Conservation (phyloP, 2,329 filamentous ascomycete species). For the Plenodomus tracheiphilus region DNA sequence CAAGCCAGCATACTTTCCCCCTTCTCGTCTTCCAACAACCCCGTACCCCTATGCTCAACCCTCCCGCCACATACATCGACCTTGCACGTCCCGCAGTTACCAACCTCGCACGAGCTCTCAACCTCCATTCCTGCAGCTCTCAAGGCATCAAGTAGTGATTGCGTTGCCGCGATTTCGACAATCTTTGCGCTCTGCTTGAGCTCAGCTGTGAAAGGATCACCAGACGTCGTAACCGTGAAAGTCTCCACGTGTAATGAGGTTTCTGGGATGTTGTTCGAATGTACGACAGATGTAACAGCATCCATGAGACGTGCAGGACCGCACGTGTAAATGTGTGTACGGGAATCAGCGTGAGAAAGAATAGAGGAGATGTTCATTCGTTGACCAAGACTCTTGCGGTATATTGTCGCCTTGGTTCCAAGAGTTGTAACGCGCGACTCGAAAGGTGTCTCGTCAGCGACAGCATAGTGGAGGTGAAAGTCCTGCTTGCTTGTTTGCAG, state of each 20-base stretch:
- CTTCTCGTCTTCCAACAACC: conserved; percentile 43
- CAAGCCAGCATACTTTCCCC: conserved; percentile 41
- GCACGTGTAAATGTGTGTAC: conserved; percentile 64
- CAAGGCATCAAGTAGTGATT: conserved; percentile 49
- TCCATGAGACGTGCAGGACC: conserved; percentile 63
- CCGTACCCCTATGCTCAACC: conserved; percentile 47
- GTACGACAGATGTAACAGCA: conserved; percentile 50
- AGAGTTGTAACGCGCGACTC: conserved; percentile 51
- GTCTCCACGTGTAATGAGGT: conserved; percentile 64
- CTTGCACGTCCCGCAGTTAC: conserved; percentile 50
- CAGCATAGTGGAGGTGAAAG: conserved; percentile 62
- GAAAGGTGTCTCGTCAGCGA: conserved; percentile 61
- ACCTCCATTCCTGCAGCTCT: conserved; percentile 50
- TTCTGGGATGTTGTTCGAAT: conserved; percentile 49
- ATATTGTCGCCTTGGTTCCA: conserved; percentile 52
- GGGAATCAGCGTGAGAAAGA: conserved; percentile 54
- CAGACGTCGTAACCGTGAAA: conserved; percentile 58
- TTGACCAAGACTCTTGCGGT: conserved; percentile 56
- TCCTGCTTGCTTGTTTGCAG: conserved; percentile 39
- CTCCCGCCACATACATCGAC: conserved; percentile 45
- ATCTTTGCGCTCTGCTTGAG: conserved; percentile 50
- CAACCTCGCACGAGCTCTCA: conserved; percentile 49
- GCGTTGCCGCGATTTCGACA: conserved; percentile 50
- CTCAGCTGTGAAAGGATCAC: conserved; percentile 64
- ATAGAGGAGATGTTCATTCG: conserved; percentile 58